phyloP scores from a whole-genome alignment of 768 basidiomycete genomes.

The Hirschioporus abietinus region DNA sequence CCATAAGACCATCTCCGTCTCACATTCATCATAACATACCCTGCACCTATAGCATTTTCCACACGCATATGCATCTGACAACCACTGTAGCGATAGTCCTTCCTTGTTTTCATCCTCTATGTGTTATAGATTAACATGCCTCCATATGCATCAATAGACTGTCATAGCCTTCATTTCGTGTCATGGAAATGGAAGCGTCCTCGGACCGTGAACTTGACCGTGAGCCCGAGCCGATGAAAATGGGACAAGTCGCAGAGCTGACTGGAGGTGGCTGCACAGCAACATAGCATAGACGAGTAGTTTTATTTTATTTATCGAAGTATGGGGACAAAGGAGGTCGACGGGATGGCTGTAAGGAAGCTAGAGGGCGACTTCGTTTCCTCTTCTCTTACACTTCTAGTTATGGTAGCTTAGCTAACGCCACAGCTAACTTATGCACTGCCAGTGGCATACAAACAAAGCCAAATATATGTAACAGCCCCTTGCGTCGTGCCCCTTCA shows the following conservation, averaged over 20 bases:
- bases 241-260: neutral
- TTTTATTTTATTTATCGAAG: no score
- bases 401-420: neutral
- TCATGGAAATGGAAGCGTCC: neutral
- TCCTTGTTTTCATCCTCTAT: neutral
- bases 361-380: no score
- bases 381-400: neutral
- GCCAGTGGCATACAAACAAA: neutral
- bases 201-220: neutral
- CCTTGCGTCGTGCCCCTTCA: conserved; percentile 1
- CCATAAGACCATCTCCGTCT: neutral
- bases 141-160: neutral
- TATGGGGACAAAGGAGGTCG: neutral
- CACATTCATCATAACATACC: neutral
- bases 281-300: neutral
- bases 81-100: neutral
- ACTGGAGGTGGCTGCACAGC: no score
- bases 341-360: no score
- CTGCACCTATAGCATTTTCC: neutral
- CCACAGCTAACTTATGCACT: no score
- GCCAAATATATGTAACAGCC: conserved; percentile 4
- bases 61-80: neutral
- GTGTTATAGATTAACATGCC: neutral
- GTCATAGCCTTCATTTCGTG: neutral
- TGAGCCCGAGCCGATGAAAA: neutral